A percentile compares a stretch with the other conserved stretches of the same genome.
Evolutionary conservation across 169 alveolate species (phyloP).

Genomic region (Cryptosporidium tyzzeri): DNA sequence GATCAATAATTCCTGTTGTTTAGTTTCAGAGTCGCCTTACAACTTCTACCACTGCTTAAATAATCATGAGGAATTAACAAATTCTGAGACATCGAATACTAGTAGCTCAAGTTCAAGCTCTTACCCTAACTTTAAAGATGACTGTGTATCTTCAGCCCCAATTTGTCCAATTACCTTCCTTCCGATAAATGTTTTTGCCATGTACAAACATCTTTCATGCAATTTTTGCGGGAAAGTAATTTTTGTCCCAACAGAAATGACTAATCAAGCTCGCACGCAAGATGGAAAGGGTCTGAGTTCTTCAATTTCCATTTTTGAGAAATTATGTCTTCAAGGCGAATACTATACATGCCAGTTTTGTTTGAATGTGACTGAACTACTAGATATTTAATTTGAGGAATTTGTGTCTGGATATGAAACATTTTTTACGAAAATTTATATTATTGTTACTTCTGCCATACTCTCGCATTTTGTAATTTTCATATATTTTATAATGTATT

Average conservation of each 20-base stretch:
- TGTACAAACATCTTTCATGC: slow-evolving; percentile 35
- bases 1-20: not conserved
- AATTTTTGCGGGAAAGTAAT: slow-evolving; percentile 56
- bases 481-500: not conserved
- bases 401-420: not conserved
- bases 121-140: not conserved
- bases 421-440: not conserved
- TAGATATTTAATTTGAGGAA: slow-evolving; percentile 29
- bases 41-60: slow-evolving; percentile 11
- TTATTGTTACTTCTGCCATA: not conserved
- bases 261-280: not conserved
- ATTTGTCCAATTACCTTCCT: slow-evolving; percentile 69
- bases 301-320: slow-evolving; percentile 22
- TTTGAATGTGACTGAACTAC: slow-evolving; percentile 5
- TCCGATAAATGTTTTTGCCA: slow-evolving; percentile 28
- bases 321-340: not conserved
- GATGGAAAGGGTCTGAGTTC: not conserved
- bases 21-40: slow-evolving; percentile 11
- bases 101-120: not conserved
- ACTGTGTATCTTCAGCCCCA: slow-evolving; percentile 33
- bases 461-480: not conserved
- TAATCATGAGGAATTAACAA: not conserved
- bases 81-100: not conserved
- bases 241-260: slow-evolving; percentile 13
- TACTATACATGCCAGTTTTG: slow-evolving; percentile 53